Percentiles rank a stretch among this genome's conserved stretches.
These are phyloP conservation scores for Geranomyces variabilis DNA, from an alignment of 192 early-diverging fungal species.

Conservation along the genomic window DNA sequence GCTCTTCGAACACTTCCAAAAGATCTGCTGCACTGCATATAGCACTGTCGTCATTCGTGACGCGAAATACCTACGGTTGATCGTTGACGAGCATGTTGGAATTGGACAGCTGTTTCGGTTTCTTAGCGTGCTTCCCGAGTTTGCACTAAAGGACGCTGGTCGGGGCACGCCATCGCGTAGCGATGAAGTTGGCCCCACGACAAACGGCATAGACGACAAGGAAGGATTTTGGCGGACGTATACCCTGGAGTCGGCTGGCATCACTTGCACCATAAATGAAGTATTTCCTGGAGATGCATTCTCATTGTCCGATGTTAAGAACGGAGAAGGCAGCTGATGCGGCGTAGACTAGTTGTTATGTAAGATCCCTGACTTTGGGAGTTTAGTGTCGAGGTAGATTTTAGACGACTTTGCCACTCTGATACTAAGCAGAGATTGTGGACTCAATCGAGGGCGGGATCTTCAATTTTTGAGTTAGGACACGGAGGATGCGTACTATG, in stretches of 20 bases:
- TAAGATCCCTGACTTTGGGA: too few relatives aligned
- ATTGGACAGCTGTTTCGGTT: conserved; percentile 61
- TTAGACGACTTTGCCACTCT: too few relatives aligned
- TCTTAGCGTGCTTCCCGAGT: conserved; percentile 53
- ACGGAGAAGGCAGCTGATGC: not conserved
- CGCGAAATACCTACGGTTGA: conserved; percentile 36
- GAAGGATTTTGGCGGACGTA: conserved; percentile 44
- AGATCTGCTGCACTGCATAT: conserved; percentile 47
- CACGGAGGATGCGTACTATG: too few relatives aligned
- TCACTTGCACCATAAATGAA: conserved; percentile 41
- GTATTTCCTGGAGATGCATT: conserved; percentile 45
- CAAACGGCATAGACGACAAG: not conserved
- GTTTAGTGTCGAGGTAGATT: too few relatives aligned
- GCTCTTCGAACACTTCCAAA: not conserved
- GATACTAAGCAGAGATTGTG: too few relatives aligned
- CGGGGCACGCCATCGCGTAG: not conserved
- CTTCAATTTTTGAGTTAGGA: too few relatives aligned
- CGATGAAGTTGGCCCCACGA: not conserved
- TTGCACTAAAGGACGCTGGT: conserved; percentile 42
- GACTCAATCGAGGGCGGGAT: too few relatives aligned
- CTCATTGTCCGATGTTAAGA: not conserved
- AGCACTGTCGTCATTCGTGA: conserved; percentile 46
- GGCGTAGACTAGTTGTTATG: not conserved
- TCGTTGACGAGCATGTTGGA: conserved; percentile 47
- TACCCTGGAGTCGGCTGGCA: conserved; percentile 24